Evolutionary conservation across 2,329 filamentous ascomycete species (phyloP).

Genomic region (Truncatella angustata): DNA sequence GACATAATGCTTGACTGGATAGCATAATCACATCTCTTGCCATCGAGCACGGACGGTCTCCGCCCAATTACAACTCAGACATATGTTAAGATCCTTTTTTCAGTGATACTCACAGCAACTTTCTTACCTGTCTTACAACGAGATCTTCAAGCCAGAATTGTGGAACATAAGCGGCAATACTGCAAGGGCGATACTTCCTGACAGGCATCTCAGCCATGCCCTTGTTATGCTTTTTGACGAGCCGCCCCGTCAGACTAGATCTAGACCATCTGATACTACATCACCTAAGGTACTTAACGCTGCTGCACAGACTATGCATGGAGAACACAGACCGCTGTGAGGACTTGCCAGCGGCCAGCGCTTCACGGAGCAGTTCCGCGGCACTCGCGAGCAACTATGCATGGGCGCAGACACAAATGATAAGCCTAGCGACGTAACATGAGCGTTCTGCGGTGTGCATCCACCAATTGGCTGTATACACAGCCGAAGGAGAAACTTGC

Average conservation of each 20-base stretch:
- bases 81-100: too few species aligned
- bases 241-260: background rate
- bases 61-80: too few species aligned
- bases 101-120: too few species aligned
- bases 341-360: background rate
- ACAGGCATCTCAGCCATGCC: background rate
- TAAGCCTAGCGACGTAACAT: conserved; percentile 13
- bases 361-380: background rate
- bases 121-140: too few species aligned
- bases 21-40: background rate
- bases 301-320: background rate
- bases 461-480: conserved; percentile 27
- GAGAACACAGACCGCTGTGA: background rate
- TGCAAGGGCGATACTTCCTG: background rate
- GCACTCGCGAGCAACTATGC: background rate
- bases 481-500: conserved; percentile 23
- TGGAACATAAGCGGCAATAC: background rate
- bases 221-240: background rate
- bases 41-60: background rate
- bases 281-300: background rate
- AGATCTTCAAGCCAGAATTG: background rate
- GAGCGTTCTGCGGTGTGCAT: conserved; percentile 13
- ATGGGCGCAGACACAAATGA: background rate
- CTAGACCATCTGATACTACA: background rate
- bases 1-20: too few species aligned